Evolutionary conservation across 306 rosid species (phyloP).

Genomic region (Fragaria vesca): DNA sequence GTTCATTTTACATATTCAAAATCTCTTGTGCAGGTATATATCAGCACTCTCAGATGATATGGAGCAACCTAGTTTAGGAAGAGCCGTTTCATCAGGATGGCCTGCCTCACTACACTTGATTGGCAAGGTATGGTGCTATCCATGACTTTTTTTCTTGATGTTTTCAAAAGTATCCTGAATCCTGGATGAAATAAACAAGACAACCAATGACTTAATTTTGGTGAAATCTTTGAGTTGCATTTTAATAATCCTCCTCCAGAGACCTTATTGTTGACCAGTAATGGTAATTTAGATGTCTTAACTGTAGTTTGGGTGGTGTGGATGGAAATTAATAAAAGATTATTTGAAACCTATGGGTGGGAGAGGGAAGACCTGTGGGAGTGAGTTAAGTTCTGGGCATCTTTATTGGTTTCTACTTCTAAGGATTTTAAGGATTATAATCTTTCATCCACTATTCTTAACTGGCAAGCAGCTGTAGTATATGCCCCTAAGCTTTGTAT

Average conservation of each 20-base stretch:
- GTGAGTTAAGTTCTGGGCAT: too few species aligned
- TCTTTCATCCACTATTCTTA: too few species aligned
- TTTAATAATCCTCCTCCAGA: neutral
- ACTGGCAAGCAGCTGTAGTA: too few species aligned
- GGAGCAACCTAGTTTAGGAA: constrained; percentile 57
- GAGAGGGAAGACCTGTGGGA: too few species aligned
- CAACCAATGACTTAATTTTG: neutral
- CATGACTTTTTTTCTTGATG: neutral
- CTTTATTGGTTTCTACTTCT: too few species aligned
- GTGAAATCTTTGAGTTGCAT: neutral
- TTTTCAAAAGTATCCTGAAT: too few species aligned
- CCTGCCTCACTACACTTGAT: constrained; percentile 92
- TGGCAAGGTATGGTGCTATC: constrained; percentile 66
- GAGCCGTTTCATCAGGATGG: constrained; percentile 80
- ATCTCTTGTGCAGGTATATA: constrained; percentile 58
- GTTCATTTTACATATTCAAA: neutral
- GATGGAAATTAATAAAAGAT: too few species aligned
- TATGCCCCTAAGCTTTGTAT: too few species aligned
- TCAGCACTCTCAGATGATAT: constrained; percentile 75
- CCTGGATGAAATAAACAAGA: neutral
- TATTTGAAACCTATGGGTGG: too few species aligned
- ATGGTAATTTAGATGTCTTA: neutral
- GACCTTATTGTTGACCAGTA: neutral
- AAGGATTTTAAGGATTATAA: too few species aligned
- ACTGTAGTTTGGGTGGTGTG: too few species aligned